Base-by-base conservation (phyloP, 768 basidiomycete species). In the Amanita muscaria region DNA sequence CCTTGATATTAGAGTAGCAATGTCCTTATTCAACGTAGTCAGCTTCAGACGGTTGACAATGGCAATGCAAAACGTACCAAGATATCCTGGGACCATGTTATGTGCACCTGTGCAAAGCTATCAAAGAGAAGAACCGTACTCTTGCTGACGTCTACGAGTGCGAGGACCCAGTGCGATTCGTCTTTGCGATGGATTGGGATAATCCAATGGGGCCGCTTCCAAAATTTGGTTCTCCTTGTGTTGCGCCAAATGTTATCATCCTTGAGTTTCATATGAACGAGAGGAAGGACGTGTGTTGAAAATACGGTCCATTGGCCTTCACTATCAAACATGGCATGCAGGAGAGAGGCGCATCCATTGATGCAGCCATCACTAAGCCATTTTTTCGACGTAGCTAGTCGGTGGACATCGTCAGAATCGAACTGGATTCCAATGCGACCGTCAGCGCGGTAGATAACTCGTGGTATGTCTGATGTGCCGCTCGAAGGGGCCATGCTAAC, bases 91-190 rank as follows among this genome's bases (percentile, higher is more conserved):
- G n/a, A n/a, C n/a, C n/a, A n/a, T n/a, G n/a, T n/a, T n/a, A n/a
- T n/a, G n/a, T n/a, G n/a, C n/a, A n/a, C n/a, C n/a, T n/a, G n/a
- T 37, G 15, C 55, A 6, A 68, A 46, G 33, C 65, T 68, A 40
- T 68, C 64, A 39, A 64, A 65, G 0, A 68, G 37, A 16, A 50
- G 45, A 0, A 65, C 19, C 18, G 55, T 37, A 1, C 49, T 44
- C 5, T 19, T 8, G 1, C 4, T 9, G 2, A 56, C 42, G 19
- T 49, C 42, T 0, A 57, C 51, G 5, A 51, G 51, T 44, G 59
- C 61, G 24, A 65, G 46, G 1, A 67, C 62, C 61, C 62, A 70
- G 49, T 70, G 66, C 1, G 53, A 34, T 4, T 52, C 46, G 10
- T 2, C 2, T 0, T 27, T 37, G 1, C 53, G 46, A 30, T 68